These are phyloP conservation scores for Homolaphlyctis polyrhiza DNA, from an alignment of 371 early-diverging fungal species.

Conservation along the genomic window DNA sequence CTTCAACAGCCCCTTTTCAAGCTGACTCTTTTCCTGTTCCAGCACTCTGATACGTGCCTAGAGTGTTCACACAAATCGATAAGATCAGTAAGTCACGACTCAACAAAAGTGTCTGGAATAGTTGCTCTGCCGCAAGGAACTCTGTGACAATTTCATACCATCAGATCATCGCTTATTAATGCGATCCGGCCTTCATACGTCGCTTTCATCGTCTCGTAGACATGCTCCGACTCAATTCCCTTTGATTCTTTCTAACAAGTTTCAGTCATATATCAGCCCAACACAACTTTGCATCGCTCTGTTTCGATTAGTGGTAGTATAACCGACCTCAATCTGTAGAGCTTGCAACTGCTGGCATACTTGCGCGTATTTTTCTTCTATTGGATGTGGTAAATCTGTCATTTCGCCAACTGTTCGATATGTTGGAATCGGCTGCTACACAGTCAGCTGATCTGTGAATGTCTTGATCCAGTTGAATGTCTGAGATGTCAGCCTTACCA, in stretches of 20 bases:
- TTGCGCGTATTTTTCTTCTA: constrained; percentile 9
- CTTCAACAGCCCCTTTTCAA: not conserved
- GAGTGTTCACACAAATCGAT: not conserved
- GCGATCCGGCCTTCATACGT: not conserved
- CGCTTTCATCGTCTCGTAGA: not conserved
- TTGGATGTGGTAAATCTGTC: constrained; percentile 11
- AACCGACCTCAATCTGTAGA: too few relatives aligned
- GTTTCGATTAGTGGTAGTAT: too few relatives aligned
- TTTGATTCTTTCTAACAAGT: constrained; percentile 1
- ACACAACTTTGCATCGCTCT: too few relatives aligned
- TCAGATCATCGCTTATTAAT: not conserved
- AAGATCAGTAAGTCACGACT: too few relatives aligned
- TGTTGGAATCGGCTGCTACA: constrained; percentile 6
- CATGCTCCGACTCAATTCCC: constrained; percentile 4
- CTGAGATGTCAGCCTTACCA: not conserved
- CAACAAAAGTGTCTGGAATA: too few relatives aligned
- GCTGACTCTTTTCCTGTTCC: not conserved
- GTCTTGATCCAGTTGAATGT: not conserved
- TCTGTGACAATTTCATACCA: not conserved
- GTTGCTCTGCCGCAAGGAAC: too few relatives aligned
- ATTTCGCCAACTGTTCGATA: not conserved
- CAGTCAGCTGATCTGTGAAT: constrained; percentile 1
- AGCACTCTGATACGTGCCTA: not conserved
- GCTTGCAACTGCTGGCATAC: not conserved
- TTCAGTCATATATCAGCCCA: too few relatives aligned